Evolutionary conservation across 1,284 basidiomycete species (phyloP), one percentile per base, ranked within the genome.

Genomic region (Mycosarcoma mackinlayi): DNA sequence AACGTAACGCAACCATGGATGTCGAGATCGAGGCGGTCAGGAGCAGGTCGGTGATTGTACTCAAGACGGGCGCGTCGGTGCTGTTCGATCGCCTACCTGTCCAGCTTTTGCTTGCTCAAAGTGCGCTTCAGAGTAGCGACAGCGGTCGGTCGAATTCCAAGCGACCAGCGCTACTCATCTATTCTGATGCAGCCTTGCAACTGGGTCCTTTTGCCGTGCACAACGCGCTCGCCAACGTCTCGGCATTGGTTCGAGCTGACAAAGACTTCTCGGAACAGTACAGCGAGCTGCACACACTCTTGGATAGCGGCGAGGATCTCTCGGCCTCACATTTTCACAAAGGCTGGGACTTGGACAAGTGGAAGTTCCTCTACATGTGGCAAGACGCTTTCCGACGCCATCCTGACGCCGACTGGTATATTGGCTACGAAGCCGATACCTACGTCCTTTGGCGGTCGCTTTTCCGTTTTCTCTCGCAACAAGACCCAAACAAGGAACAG

Each of bases 351-450:
- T 27, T 68, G 21, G 65, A 68, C 51, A 58, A 58, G 47, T 68
- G 50, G 53, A 68, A 68, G 51, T 68, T 62, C 41, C 33, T 68
- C 13, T 62, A 62, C 48, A 68, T 68, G 65, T 68, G 67, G 67
- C 38, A 56, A 24, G 67, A 70, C 23, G 67, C 67, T 0, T 70
- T 34, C 18, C 47, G 14, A 3, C 56, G 52, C 6, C 25, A 57
- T 3, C 67, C 67, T 1, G 4, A 44, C 7, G 48, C 50, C 0
- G 61, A 65, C 3, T 70, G 67, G 67, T 70, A 70, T 7, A 57
- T 70, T n/a, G 67, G 67, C 1, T 59, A 59, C 51, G 67, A 70
- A 45, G 67, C 67, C 8, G 67, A 70, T 28, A 55, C 49, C 3
- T 64, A 27, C 14, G 57, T 70, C 3, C 18, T 70, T 1, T 70